Evolutionary conservation across 306 rosid genomes (phyloP).

Genomic region (Styphnolobium japonicum): DNA sequence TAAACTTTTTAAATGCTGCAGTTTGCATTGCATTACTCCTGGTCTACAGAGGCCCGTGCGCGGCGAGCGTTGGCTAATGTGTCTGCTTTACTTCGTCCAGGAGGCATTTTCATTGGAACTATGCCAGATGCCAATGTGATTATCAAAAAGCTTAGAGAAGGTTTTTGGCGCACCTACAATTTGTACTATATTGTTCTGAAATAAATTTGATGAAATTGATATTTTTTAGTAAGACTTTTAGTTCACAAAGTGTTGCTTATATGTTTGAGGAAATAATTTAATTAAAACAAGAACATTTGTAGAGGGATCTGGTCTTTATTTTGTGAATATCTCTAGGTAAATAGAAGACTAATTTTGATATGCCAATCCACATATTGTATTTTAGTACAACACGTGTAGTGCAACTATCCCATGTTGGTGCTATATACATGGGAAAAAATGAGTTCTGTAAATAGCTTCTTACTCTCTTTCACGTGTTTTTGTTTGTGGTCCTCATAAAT

Average conservation of each 20-base stretch:
- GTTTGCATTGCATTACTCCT: slow-evolving; percentile 26
- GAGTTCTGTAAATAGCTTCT: neutral
- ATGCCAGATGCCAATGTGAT: slow-evolving; percentile 99
- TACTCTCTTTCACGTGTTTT: neutral
- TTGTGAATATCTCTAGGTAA: neutral
- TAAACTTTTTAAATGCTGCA: neutral
- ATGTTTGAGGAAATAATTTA: neutral
- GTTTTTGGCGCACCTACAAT: slow-evolving; percentile 33
- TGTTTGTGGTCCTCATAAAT: neutral
- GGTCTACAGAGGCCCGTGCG: slow-evolving; percentile 99
- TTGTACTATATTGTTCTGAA: neutral
- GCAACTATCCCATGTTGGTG: neutral
- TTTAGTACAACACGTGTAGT: neutral
- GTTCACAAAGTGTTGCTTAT: neutral
- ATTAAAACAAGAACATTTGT: neutral
- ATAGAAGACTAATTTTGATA: neutral
- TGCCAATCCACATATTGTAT: neutral
- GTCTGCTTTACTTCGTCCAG: slow-evolving; percentile 96
- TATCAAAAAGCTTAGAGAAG: slow-evolving; percentile 87
- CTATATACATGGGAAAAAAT: neutral
- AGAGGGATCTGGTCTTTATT: neutral
- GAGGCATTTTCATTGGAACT: slow-evolving; percentile 92
- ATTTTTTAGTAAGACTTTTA: neutral
- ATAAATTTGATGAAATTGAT: neutral
- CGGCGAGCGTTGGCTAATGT: slow-evolving; percentile 87